Evolutionary conservation across 345 rosid species (phyloP).

Genomic region (Brassica nigra): DNA sequence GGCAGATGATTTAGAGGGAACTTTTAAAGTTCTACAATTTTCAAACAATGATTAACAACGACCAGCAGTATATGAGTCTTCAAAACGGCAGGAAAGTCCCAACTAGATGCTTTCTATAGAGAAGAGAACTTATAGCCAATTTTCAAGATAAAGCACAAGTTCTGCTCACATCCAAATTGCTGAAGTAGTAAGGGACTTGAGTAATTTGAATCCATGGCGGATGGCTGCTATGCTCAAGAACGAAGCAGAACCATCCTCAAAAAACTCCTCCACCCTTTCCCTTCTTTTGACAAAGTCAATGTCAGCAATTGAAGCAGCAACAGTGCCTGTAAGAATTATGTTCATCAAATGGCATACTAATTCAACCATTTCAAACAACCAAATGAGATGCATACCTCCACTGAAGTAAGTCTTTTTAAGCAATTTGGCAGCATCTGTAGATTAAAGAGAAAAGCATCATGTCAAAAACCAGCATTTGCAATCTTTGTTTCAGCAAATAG

Average conservation of each 20-base stretch:
- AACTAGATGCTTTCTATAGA: neutral
- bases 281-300: constrained; percentile 92
- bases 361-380: neutral
- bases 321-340: constrained; percentile 66
- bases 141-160: constrained; percentile 9
- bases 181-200: constrained; percentile 66
- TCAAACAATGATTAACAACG: neutral
- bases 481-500: neutral
- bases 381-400: constrained; percentile 69
- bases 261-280: constrained; percentile 75
- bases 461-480: constrained; percentile 23
- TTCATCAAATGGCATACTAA: constrained; percentile 20
- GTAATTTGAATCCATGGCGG: constrained; percentile 72
- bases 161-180: constrained; percentile 66
- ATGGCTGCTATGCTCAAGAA: constrained; percentile 88
- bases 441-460: constrained; percentile 16
- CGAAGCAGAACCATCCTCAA: constrained; percentile 91
- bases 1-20: constrained; percentile 19
- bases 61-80: neutral
- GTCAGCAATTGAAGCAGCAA: constrained; percentile 91
- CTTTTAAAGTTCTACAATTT: constrained; percentile 11
- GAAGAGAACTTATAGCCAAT: neutral
- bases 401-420: constrained; percentile 85
- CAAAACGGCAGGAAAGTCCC: constrained; percentile 11
- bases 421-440: constrained; percentile 81